Evolutionary conservation across 2,329 filamentous ascomycete species (phyloP).

Genomic region (Metarhizium anisopliae): DNA sequence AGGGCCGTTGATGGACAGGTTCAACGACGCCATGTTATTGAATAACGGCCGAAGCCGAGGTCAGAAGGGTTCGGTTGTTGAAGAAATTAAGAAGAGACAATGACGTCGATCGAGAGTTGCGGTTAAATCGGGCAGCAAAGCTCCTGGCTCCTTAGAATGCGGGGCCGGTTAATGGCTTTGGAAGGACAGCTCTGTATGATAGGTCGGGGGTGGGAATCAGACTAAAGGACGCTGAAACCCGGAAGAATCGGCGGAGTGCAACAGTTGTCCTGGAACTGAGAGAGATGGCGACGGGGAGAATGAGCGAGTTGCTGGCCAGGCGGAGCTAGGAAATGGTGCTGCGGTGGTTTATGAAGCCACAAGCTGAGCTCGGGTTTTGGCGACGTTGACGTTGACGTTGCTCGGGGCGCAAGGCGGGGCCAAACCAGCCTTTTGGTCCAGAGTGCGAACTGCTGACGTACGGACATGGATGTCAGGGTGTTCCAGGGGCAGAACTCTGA

Average conservation of each 20-base stretch:
- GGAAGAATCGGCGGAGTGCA: background rate
- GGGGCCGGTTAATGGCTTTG: background rate
- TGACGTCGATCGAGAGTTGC: background rate
- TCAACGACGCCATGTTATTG: conserved; percentile 64
- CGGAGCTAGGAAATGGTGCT: background rate
- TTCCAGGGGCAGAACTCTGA: too few species aligned
- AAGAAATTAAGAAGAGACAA: background rate
- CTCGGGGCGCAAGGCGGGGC: conserved; percentile 7
- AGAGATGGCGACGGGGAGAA: background rate
- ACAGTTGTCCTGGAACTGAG: background rate
- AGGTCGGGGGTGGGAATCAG: background rate
- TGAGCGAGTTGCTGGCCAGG: conserved; percentile 3
- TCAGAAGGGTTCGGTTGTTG: background rate
- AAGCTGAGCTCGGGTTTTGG: conserved; percentile 10
- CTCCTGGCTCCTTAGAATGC: background rate
- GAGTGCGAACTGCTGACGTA: background rate
- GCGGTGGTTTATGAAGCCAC: conserved; percentile 3
- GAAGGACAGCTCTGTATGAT: background rate
- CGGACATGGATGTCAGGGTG: too few species aligned
- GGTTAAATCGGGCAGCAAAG: background rate
- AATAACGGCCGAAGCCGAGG: background rate
- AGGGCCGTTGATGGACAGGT: conserved; percentile 69
- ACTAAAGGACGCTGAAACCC: background rate
- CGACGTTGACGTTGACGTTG: conserved; percentile 12
- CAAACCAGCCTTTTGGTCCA: background rate